phyloP scores from a whole-genome alignment of 1,284 basidiomycete genomes.

The Cutaneotrichosporon cutaneum region DNA sequence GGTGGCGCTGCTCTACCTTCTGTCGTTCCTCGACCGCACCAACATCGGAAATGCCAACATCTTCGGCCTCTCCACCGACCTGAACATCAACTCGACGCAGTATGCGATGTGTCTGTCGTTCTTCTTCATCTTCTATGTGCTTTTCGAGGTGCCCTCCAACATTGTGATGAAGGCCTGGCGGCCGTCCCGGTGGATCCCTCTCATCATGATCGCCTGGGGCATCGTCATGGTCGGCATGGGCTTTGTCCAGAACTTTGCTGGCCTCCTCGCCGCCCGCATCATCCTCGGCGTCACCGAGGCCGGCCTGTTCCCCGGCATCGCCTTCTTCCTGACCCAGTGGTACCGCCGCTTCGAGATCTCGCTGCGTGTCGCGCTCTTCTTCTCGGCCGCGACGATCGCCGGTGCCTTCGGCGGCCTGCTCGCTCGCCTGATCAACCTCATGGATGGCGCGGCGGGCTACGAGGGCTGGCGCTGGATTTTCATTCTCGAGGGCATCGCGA shows the following conservation, averaged over 20 bases:
- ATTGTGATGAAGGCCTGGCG: constrained; percentile 55
- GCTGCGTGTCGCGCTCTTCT: constrained; percentile 45
- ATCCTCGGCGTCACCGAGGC: constrained; percentile 42
- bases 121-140: constrained; percentile 49
- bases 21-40: constrained; percentile 70
- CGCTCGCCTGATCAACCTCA: constrained; percentile 48
- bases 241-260: constrained; percentile 48
- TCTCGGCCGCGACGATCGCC: constrained; percentile 46
- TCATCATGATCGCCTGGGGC: constrained; percentile 50
- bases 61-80: constrained; percentile 35
- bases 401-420: constrained; percentile 53
- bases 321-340: constrained; percentile 44
- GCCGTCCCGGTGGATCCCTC: constrained; percentile 38
- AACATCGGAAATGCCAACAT: constrained; percentile 62
- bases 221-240: constrained; percentile 52
- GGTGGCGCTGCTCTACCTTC: constrained; percentile 62
- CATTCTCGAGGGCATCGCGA: constrained; percentile 70
- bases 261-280: constrained; percentile 44
- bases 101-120: constrained; percentile 23
- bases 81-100: constrained; percentile 29
- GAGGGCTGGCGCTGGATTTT: constrained; percentile 64
- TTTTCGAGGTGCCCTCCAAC: constrained; percentile 57
- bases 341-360: constrained; percentile 43
- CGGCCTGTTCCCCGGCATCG: constrained; percentile 47
- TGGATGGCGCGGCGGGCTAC: constrained; percentile 48